Conservation (phyloP, 148 eudicot genomes). For the Hydrangea macrophylla region DNA sequence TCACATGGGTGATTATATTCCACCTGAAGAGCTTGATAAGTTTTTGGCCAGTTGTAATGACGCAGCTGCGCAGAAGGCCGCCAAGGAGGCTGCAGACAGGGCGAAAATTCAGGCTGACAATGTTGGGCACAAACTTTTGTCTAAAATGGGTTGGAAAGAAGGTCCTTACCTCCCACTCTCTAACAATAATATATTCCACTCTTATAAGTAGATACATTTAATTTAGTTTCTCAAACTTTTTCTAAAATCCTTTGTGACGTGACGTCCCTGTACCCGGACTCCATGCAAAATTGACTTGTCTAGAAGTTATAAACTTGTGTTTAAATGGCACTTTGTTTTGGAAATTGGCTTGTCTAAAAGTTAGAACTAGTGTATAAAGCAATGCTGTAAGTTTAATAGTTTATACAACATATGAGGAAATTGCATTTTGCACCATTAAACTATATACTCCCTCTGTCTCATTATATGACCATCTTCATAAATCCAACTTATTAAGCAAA, state of each 20-base stretch:
- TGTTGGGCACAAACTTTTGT: constrained; percentile 90
- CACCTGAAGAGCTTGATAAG: constrained; percentile 81
- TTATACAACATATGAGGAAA: too few relatives aligned
- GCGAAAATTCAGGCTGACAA: constrained; percentile 92
- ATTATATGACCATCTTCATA: too few relatives aligned
- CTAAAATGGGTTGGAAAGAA: constrained; percentile 99
- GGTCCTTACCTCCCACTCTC: constrained; percentile 32
- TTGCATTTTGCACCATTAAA: too few relatives aligned
- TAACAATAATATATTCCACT: neutral
- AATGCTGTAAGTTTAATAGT: too few relatives aligned
- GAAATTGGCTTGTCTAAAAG: too few relatives aligned
- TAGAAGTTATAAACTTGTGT: too few relatives aligned
- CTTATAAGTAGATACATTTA: too few relatives aligned
- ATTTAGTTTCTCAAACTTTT: too few relatives aligned
- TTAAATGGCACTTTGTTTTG: too few relatives aligned
- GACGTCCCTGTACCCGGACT: neutral
- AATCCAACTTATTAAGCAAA: too few relatives aligned
- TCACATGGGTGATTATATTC: constrained; percentile 99
- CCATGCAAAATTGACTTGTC: neutral
- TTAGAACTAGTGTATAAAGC: too few relatives aligned
- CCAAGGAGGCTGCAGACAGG: constrained; percentile 65
- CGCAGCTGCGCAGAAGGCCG: constrained; percentile 66
- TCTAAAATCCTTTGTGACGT: neutral
- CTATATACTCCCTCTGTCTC: too few relatives aligned
- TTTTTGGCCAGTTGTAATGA: constrained; percentile 88